phyloP scores from a whole-genome alignment of 805 yeast genomes.

The Suhomyces kilbournensis region DNA sequence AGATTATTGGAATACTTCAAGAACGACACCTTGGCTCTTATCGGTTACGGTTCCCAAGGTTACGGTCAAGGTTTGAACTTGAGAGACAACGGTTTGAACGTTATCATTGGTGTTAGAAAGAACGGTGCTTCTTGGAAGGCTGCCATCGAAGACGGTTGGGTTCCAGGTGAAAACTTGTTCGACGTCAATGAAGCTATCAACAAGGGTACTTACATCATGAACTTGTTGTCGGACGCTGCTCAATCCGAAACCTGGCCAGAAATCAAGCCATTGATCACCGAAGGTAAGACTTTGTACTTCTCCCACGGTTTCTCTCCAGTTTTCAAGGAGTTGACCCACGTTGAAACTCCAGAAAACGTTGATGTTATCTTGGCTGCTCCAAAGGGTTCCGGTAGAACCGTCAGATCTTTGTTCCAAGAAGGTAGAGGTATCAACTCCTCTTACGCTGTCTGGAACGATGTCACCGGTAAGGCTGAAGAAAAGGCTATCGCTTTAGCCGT shows the following conservation, averaged over 20 bases:
- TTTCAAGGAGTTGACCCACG: slow-evolving; percentile 95
- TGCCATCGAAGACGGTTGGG: slow-evolving; percentile 99
- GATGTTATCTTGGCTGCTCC: slow-evolving; percentile 99
- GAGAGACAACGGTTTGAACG: slow-evolving; percentile 98
- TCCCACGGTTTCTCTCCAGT: slow-evolving; percentile 99
- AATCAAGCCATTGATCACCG: slow-evolving; percentile 86
- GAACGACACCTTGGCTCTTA: slow-evolving; percentile 94
- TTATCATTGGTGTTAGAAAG: slow-evolving; percentile 97
- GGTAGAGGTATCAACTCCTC: slow-evolving; percentile 99
- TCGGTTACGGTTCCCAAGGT: slow-evolving; percentile 99
- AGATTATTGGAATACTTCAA: slow-evolving; percentile 94
- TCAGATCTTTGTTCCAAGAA: slow-evolving; percentile 98
- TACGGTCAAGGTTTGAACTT: slow-evolving; percentile 99
- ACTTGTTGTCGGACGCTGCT: slow-evolving; percentile 98
- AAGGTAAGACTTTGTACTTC: slow-evolving; percentile 97
- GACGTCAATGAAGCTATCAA: slow-evolving; percentile 89
- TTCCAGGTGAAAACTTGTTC: slow-evolving; percentile 97
- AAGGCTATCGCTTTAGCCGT: slow-evolving; percentile 97
- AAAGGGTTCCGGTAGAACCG: slow-evolving; percentile 99
- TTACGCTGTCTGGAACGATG: slow-evolving; percentile 99
- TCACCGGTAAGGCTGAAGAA: slow-evolving; percentile 98
- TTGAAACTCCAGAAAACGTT: slow-evolving; percentile 89
- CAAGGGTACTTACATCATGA: slow-evolving; percentile 94
- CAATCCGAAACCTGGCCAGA: slow-evolving; percentile 97
- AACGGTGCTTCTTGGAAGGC: slow-evolving; percentile 99